Conservation (phyloP, 169 alveolate genomes). For the Plasmodium berghei region DNA sequence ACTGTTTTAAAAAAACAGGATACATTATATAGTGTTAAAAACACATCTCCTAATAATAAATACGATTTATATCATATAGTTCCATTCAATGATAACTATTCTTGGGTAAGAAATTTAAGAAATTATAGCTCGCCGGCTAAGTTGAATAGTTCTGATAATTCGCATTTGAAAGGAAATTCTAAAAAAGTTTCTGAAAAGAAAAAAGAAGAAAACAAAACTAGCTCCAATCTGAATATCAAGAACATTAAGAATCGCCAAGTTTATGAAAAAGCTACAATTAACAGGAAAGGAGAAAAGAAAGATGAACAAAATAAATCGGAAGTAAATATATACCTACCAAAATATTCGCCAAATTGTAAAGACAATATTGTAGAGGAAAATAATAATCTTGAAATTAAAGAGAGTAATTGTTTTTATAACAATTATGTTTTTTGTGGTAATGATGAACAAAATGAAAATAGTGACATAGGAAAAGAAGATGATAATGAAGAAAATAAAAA, state of each 20-base stretch:
- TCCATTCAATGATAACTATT: constrained; percentile 30
- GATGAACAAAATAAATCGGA: too few relatives aligned
- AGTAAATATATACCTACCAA: too few relatives aligned
- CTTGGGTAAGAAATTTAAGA: constrained; percentile 46
- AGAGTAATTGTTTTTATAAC: not conserved
- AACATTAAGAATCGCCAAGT: too few relatives aligned
- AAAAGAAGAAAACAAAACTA: too few relatives aligned
- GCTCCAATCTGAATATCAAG: too few relatives aligned
- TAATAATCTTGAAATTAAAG: not conserved
- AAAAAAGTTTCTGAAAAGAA: not conserved
- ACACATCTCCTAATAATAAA: constrained; percentile 1
- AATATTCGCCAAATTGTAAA: not conserved
- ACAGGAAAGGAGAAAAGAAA: too few relatives aligned
- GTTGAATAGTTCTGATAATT: not conserved
- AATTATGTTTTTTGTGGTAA: not conserved
- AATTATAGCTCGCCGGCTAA: constrained; percentile 19
- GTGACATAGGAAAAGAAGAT: not conserved
- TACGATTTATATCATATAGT: constrained; percentile 17
- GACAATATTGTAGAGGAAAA: not conserved
- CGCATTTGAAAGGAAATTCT: not conserved
- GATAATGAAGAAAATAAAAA: not conserved
- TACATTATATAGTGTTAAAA: not conserved
- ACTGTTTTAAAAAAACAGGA: not conserved
- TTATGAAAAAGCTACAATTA: too few relatives aligned
- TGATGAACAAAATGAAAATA: not conserved